Conservation (phyloP, 2,329 filamentous ascomycete genomes). For the Penicillium sp. region DNA sequence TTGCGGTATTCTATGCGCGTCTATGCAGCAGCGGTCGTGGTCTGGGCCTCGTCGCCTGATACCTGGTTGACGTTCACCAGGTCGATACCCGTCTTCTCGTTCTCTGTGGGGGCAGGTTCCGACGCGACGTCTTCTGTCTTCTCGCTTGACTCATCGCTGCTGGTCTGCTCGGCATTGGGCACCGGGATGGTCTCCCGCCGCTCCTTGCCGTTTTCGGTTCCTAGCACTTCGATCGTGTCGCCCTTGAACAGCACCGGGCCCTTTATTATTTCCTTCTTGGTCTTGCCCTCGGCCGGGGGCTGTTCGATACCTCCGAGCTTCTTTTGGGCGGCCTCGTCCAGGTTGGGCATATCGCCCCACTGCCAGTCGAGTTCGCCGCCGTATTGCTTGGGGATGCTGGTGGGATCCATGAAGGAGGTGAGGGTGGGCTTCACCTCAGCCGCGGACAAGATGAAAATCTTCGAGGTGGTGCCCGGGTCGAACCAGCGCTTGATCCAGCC, state of each 20-base stretch:
- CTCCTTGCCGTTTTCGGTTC: slow-evolving; percentile 34
- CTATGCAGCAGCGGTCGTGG: slow-evolving; percentile 15
- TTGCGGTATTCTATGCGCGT: not conserved
- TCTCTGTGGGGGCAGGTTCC: slow-evolving; percentile 1
- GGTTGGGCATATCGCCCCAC: slow-evolving; percentile 70
- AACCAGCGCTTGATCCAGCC: slow-evolving; percentile 96
- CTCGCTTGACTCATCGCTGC: not conserved
- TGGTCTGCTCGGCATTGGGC: slow-evolving; percentile 1
- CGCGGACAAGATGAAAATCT: slow-evolving; percentile 84
- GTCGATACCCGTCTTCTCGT: slow-evolving; percentile 9
- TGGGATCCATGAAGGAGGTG: slow-evolving; percentile 73
- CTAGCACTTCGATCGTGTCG: slow-evolving; percentile 33
- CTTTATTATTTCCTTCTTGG: slow-evolving; percentile 32
- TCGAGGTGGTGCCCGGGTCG: slow-evolving; percentile 87
- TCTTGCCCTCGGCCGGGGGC: slow-evolving; percentile 23
- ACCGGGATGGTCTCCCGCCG: slow-evolving; percentile 30
- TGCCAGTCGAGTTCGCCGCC: slow-evolving; percentile 81
- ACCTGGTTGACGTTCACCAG: slow-evolving; percentile 9
- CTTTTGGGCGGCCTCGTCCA: slow-evolving; percentile 56
- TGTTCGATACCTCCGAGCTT: slow-evolving; percentile 33
- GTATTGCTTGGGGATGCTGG: slow-evolving; percentile 85
- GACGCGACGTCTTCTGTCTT: not conserved
- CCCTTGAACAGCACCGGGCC: slow-evolving; percentile 37
- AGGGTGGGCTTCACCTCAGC: slow-evolving; percentile 75
- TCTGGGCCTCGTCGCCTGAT: slow-evolving; percentile 1